A percentile compares a stretch with the other conserved stretches of the same genome.
phyloP scores from a whole-genome alignment of 768 basidiomycete species.

The Tulasnella sp. region DNA sequence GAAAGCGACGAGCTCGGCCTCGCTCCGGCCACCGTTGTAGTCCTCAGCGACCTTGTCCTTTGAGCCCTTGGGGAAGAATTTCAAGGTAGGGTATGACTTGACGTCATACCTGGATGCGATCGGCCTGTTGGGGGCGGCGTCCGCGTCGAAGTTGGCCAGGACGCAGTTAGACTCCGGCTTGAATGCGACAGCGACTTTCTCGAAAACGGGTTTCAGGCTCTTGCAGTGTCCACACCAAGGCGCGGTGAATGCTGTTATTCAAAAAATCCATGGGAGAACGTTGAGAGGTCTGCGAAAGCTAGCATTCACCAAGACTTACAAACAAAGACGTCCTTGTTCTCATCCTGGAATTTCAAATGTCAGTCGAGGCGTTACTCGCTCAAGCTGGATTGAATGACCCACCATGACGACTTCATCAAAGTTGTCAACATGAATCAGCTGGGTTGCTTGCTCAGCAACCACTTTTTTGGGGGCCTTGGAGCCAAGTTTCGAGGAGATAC shows the following conservation, averaged over 20 bases:
- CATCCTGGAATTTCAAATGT: constrained; percentile 33
- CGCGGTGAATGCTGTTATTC: constrained; percentile 32
- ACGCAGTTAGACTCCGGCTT: constrained; percentile 66
- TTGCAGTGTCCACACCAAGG: constrained; percentile 80
- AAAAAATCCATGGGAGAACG: background rate
- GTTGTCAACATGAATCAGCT: constrained; percentile 50
- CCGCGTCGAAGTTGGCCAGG: constrained; percentile 84
- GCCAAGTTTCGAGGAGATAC: constrained; percentile 62
- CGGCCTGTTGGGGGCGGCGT: constrained; percentile 65
- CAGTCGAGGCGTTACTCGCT: background rate
- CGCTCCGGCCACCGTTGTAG: constrained; percentile 62
- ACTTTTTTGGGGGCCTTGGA: constrained; percentile 76
- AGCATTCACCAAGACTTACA: constrained; percentile 45
- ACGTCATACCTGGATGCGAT: constrained; percentile 65
- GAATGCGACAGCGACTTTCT: constrained; percentile 78
- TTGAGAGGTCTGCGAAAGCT: constrained; percentile 28
- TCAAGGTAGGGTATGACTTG: constrained; percentile 81
- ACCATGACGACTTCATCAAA: constrained; percentile 70
- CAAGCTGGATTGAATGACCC: constrained; percentile 20
- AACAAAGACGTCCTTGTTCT: constrained; percentile 72
- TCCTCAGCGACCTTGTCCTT: constrained; percentile 48
- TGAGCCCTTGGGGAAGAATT: constrained; percentile 68
- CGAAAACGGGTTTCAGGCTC: constrained; percentile 73
- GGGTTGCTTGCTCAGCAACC: constrained; percentile 30
- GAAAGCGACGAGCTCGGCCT: constrained; percentile 64